Evolutionary conservation across 495 filamentous ascomycete species (phyloP), one percentile per base, ranked within the genome.

Genomic region (Tuber borchii): DNA sequence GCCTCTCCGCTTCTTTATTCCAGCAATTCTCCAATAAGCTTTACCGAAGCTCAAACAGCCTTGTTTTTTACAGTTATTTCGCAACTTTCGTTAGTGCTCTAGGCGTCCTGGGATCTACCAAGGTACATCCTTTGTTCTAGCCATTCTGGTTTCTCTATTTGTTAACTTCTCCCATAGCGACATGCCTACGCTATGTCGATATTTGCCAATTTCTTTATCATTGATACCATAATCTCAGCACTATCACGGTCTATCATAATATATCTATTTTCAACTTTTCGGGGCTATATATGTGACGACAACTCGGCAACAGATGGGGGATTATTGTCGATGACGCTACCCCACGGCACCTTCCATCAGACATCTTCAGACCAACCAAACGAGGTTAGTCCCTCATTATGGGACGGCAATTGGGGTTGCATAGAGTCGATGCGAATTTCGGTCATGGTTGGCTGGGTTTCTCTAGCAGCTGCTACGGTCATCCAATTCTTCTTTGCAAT

Each of bases 161-260:
- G 73, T 70, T 37, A 79, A 79, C 61, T 72, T 75, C 61, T 75
- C 75, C 10, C 56, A 7, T 65, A 79, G 73, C 46, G 79, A 75
- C 70, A 79, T 44, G 76, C 70, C 31, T 73, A 75, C 14, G 75
- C 73, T 31, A 40, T 75, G 70, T 78, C 65, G 17, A 71, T 78
- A 72, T 78, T 75, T 34, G 73, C 76, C 20, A 79, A 79, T 46
- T 78, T 75, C 46, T 79, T 79, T 22, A 79, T 79, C 31, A 40
- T 78, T 51, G 70, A 75, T 43, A 79, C 73, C 17, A 20, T 69
- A 7, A n/a, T 79, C 48, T 79, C 73, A 48, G 70, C 77, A 31
- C 39, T 78, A 31, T 75, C 78, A 39, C 76, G 72, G 46, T 72
- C 72, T 39, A 37, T 69, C 19, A 26, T 74, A n/a, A 16, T 79